Evolutionary conservation across 805 yeast genomes (phyloP), one percentile per base, ranked within the genome.

Genomic region (Kazachstania psychrophila): DNA sequence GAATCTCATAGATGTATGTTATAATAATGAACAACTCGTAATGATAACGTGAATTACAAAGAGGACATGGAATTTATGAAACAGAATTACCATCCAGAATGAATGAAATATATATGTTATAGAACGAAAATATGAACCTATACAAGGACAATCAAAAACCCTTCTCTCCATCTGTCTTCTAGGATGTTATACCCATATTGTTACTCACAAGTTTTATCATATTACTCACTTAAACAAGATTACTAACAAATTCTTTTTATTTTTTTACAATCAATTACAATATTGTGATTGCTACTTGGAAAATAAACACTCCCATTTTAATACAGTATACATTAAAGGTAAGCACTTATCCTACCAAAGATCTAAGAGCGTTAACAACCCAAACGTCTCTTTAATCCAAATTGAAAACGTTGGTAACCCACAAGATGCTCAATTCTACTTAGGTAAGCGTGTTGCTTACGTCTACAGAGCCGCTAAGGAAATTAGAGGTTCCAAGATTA

Each of bases 281-380:
- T n/a, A n/a, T n/a, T n/a, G n/a, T n/a, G n/a, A n/a, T n/a, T n/a
- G n/a, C n/a, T n/a, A n/a, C n/a, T n/a, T n/a, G n/a, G n/a, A n/a
- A n/a, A n/a, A n/a, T n/a, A n/a, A n/a, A n/a, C n/a, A n/a, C n/a
- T n/a, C n/a, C n/a, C n/a, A n/a, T n/a, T 30, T 31, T 19, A 24
- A 38, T 52, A 48, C 66, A 83, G 92, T 89, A 75, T 89, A 89
- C 95, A 96, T 92, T 73, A 92, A 89, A 80, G 98, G 96, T 75
- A 89, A 88, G 79, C 97, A 89, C 81, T 69, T 89, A 66, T 87
- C 96, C 61, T 89, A 88, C 94, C 96, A 89, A 78, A 92, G 98
- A 76, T 86, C 96, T 61, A 92, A 89, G 86, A 78, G 78, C 71
- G 84, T 82, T 68, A 86, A 79, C 80, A 84, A 89, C 92, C 96